phyloP scores from a whole-genome alignment of 2,329 filamentous ascomycete species.

The Colletotrichum sp. region DNA sequence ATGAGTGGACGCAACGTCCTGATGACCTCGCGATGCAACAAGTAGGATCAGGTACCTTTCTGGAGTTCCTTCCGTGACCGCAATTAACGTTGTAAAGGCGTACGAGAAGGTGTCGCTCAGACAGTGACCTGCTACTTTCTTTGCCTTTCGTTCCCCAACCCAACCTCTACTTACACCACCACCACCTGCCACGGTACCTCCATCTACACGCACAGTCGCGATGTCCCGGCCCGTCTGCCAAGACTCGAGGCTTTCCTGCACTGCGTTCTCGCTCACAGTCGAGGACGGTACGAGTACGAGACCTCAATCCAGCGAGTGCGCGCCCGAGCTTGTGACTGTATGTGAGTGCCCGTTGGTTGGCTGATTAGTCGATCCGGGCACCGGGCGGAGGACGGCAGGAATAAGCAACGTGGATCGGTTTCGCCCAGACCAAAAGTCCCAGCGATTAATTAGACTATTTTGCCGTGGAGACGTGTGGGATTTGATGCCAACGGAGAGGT shows the following conservation, averaged over 20 bases:
- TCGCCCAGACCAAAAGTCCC: not conserved
- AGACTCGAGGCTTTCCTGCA: not conserved
- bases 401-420: conserved; percentile 8
- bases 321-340: not conserved
- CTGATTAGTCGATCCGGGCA: not conserved
- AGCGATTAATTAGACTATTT: not conserved
- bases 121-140: not conserved
- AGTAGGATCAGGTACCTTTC: not conserved
- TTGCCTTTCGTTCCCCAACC: not conserved
- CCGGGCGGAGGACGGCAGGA: not conserved
- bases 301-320: not conserved
- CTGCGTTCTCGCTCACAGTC: not conserved
- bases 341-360: not conserved
- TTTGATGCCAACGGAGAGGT: not conserved
- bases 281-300: not conserved
- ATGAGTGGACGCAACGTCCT: not conserved
- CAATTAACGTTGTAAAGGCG: not conserved
- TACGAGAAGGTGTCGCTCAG: not conserved
- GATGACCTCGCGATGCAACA: not conserved
- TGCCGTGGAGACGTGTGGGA: not conserved
- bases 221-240: not conserved
- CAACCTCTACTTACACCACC: not conserved
- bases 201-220: not conserved
- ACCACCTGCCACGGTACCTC: too few species aligned
- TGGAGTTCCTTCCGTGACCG: not conserved